phyloP scores from a whole-genome alignment of 2,329 filamentous ascomycete genomes.

The Leptosphaerulina australis region DNA sequence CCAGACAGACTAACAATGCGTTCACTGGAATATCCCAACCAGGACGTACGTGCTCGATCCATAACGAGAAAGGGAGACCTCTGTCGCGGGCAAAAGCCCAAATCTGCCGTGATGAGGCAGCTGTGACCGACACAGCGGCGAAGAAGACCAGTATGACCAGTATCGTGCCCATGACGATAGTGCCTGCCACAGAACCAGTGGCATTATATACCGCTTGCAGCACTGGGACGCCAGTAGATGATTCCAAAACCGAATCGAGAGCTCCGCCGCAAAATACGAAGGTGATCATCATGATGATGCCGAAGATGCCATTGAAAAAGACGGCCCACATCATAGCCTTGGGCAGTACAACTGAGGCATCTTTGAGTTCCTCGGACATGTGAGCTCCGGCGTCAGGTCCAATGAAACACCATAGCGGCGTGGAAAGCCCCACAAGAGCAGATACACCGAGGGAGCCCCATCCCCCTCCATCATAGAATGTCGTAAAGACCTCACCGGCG shows the following conservation, averaged over 20 bases:
- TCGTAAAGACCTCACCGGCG: slow-evolving; percentile 51
- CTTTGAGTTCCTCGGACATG: slow-evolving; percentile 44
- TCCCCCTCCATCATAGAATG: slow-evolving; percentile 53
- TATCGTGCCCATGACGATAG: slow-evolving; percentile 34
- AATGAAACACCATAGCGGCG: slow-evolving; percentile 43
- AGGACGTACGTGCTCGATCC: slow-evolving; percentile 30
- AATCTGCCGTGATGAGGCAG: slow-evolving; percentile 36
- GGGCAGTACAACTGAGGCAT: slow-evolving; percentile 40
- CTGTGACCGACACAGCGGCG: slow-evolving; percentile 44
- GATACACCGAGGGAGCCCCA: slow-evolving; percentile 53
- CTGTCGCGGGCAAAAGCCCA: slow-evolving; percentile 32
- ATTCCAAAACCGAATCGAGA: slow-evolving; percentile 20
- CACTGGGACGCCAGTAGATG: slow-evolving; percentile 26
- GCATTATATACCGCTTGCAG: slow-evolving; percentile 36
- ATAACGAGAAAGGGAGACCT: slow-evolving; percentile 32
- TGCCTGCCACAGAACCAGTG: slow-evolving; percentile 30
- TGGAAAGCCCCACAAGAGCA: slow-evolving; percentile 47
- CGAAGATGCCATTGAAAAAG: slow-evolving; percentile 46
- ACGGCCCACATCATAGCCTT: slow-evolving; percentile 49
- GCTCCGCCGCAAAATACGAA: slow-evolving; percentile 48
- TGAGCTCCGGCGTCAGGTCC: slow-evolving; percentile 48
- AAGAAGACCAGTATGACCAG: slow-evolving; percentile 34
- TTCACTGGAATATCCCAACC: slow-evolving; percentile 42
- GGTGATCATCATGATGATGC: slow-evolving; percentile 43
- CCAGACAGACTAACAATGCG: slow-evolving; percentile 42